Percentiles rank a stretch among this genome's conserved stretches.
Evolutionary conservation across 345 rosid species (phyloP).

Genomic region (Populus davidiana): DNA sequence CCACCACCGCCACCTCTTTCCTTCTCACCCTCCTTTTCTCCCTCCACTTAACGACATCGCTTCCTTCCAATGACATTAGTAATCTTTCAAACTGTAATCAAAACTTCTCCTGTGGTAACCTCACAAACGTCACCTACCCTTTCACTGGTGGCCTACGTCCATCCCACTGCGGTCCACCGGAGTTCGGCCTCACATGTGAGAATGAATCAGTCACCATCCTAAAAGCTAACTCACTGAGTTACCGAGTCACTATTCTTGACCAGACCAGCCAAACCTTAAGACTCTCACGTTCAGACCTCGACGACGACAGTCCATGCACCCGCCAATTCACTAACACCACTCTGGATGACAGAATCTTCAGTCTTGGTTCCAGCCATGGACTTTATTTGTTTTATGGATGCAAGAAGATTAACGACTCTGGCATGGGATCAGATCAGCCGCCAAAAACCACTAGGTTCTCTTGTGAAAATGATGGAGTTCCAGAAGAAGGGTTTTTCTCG

Average conservation of each 20-base stretch:
- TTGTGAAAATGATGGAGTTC: constrained; percentile 7
- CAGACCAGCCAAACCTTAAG: constrained; percentile 12
- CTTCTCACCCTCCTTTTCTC: not conserved
- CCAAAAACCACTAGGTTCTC: not conserved
- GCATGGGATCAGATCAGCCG: not conserved
- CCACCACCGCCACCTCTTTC: not conserved
- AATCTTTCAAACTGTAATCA: constrained; percentile 14
- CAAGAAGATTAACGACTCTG: not conserved
- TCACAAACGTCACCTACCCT: constrained; percentile 37
- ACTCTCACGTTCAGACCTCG: constrained; percentile 31
- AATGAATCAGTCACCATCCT: constrained; percentile 10
- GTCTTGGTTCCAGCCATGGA: not conserved
- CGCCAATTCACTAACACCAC: constrained; percentile 17
- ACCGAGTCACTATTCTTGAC: constrained; percentile 26
- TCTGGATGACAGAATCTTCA: constrained; percentile 22
- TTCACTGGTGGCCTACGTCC: constrained; percentile 52
- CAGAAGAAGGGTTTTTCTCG: constrained; percentile 18
- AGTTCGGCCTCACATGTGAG: constrained; percentile 32
- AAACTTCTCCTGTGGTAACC: constrained; percentile 34
- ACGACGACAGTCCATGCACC: constrained; percentile 23
- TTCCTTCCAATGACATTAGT: not conserved
- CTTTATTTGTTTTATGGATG: constrained; percentile 33
- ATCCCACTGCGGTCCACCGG: constrained; percentile 40
- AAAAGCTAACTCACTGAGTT: constrained; percentile 14
- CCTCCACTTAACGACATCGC: not conserved